phyloP scores from a whole-genome alignment of 768 basidiomycete genomes.

The Leucocoprinus leucothites region DNA sequence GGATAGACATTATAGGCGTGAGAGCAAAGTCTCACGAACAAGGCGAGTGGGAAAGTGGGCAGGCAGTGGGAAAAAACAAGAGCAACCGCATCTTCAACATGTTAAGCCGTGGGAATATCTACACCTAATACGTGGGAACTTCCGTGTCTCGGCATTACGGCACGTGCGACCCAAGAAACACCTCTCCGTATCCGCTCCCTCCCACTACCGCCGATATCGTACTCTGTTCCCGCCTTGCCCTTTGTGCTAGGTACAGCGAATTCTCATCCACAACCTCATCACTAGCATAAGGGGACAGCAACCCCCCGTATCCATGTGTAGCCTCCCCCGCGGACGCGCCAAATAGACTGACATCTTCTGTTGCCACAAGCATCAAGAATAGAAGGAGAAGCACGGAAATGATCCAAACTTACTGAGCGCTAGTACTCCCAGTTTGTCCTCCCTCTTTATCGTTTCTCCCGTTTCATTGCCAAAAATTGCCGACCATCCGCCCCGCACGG shows the following conservation, averaged over 20 bases:
- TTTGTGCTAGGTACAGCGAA: conserved; percentile 29
- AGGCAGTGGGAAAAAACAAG: conserved; percentile 15
- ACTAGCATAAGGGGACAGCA: conserved; percentile 33
- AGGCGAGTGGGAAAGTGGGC: conserved; percentile 34
- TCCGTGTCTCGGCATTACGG: conserved; percentile 12
- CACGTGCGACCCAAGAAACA: conserved; percentile 12
- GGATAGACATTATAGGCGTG: conserved; percentile 41
- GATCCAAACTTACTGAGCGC: conserved; percentile 34
- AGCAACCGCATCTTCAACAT: conserved; percentile 8
- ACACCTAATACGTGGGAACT: conserved; percentile 11
- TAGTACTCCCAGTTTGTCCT: conserved; percentile 51
- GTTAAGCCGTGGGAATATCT: conserved; percentile 13
- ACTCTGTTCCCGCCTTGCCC: conserved; percentile 22
- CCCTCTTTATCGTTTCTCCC: conserved; percentile 33
- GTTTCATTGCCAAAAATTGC: conserved; percentile 23
- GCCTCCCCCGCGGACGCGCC: background rate
- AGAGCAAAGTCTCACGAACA: conserved; percentile 41
- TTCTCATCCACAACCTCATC: conserved; percentile 36
- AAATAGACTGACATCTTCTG: conserved; percentile 14
- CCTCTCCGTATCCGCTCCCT: conserved; percentile 1
- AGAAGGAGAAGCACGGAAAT: conserved; percentile 6
- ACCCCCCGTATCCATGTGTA: conserved; percentile 13
- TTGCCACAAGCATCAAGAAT: conserved; percentile 12
- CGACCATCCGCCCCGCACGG: conserved; percentile 7
- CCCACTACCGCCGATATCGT: conserved; percentile 3